Evolutionary conservation across 2,329 filamentous ascomycete genomes (phyloP).

Genomic region (Tricladium varicosporioides): DNA sequence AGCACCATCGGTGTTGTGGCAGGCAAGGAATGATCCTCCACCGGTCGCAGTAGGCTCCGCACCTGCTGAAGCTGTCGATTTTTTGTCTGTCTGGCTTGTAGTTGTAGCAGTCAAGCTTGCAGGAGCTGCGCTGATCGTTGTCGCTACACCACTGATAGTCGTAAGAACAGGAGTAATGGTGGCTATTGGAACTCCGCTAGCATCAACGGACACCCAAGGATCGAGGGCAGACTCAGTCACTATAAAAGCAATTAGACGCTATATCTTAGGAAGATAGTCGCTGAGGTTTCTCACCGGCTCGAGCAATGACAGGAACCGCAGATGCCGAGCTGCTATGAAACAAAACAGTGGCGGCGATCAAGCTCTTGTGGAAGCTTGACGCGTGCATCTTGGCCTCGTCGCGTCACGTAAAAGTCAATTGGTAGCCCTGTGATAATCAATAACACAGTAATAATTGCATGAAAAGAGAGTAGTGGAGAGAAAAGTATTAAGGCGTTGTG

Average conservation of each 20-base stretch:
- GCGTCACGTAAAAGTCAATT: background rate
- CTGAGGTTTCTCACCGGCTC: constrained; percentile 1
- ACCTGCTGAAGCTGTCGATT: constrained; percentile 14
- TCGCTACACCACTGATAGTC: constrained; percentile 24
- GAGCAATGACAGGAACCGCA: background rate
- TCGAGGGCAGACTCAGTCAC: constrained; percentile 13
- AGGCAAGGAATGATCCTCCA: constrained; percentile 30
- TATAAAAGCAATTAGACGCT: background rate
- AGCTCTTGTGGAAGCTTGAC: constrained; percentile 3
- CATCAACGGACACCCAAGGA: constrained; percentile 30
- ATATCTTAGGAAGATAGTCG: background rate
- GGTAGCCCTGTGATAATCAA: background rate
- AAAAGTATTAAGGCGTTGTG: background rate
- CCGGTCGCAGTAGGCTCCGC: constrained; percentile 16
- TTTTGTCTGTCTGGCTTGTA: constrained; percentile 13
- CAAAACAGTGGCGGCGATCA: constrained; percentile 7
- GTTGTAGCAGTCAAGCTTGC: constrained; percentile 22
- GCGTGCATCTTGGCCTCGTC: constrained; percentile 7
- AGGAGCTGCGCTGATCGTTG: constrained; percentile 24
- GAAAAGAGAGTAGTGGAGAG: background rate
- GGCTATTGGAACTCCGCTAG: constrained; percentile 24
- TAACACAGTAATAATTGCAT: background rate
- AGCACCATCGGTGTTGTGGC: constrained; percentile 27
- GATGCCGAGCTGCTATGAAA: background rate
- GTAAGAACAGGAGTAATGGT: constrained; percentile 29